phyloP scores from a whole-genome alignment of 257 asterid genomes.

The Craterostigma plantagineum region DNA sequence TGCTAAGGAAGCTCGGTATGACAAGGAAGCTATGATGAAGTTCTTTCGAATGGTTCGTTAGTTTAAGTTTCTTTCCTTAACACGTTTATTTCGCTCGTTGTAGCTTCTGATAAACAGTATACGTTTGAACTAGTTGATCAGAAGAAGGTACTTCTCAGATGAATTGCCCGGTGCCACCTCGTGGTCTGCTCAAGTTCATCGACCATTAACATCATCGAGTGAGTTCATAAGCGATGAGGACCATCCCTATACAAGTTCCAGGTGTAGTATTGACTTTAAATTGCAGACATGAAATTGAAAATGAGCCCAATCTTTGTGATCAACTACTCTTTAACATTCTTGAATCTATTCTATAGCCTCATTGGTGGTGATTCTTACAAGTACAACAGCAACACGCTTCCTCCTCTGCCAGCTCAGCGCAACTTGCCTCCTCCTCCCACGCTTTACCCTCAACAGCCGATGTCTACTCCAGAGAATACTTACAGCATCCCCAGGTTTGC shows the following conservation, averaged over 20 bases:
- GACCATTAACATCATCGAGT: constrained; percentile 31
- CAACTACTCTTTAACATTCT: too few relatives aligned
- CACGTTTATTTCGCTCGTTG: too few relatives aligned
- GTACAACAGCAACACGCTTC: constrained; percentile 57
- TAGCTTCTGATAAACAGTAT: too few relatives aligned
- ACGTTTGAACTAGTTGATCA: constrained; percentile 38
- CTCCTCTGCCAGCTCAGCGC: constrained; percentile 86
- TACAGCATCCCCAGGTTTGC: constrained; percentile 3
- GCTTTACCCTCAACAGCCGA: constrained; percentile 93
- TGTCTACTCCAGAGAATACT: constrained; percentile 6
- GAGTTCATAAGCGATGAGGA: constrained; percentile 74
- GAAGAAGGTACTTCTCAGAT: constrained; percentile 96
- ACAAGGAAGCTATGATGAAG: constrained; percentile 77
- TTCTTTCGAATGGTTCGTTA: constrained; percentile 67
- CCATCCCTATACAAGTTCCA: constrained; percentile 35
- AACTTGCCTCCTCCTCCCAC: constrained; percentile 94
- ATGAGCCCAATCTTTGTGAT: too few relatives aligned
- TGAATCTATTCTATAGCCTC: not conserved
- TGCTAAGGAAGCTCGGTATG: constrained; percentile 90
- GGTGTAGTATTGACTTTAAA: constrained; percentile 21
- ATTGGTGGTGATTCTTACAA: constrained; percentile 43
- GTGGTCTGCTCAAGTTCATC: constrained; percentile 39
- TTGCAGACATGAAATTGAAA: not conserved
- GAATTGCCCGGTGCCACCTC: constrained; percentile 60
- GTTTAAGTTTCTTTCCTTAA: constrained; percentile 3